phyloP scores from a whole-genome alignment of 352 stramenopile species.

The Phytophthora hybrid region DNA sequence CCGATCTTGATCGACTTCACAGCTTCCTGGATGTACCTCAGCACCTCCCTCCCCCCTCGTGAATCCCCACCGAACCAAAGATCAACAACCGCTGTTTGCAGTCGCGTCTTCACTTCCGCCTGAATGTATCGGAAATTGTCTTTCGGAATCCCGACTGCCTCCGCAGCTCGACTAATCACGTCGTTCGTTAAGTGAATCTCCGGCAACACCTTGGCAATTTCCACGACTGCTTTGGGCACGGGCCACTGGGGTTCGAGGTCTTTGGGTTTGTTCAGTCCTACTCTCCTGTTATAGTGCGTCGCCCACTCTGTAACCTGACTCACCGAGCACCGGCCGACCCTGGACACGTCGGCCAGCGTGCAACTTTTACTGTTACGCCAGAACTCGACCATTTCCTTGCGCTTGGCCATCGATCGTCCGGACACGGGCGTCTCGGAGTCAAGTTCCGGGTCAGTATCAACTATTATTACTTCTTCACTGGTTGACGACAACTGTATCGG shows the following conservation, averaged over 20 bases:
- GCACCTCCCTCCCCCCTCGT: conserved; percentile 7
- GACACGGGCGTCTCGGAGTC: not conserved
- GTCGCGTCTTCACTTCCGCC: not conserved
- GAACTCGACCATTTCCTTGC: not conserved
- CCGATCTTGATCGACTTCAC: conserved; percentile 20
- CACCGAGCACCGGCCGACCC: not conserved
- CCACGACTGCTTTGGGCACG: not conserved
- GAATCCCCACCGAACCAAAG: conserved; percentile 13
- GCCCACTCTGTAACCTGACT: not conserved
- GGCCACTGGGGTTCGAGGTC: no score
- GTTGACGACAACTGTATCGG: not conserved
- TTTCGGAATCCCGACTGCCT: not conserved
- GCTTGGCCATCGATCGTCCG: not conserved
- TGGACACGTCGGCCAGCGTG: not conserved
- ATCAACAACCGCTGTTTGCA: conserved; percentile 6
- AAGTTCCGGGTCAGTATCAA: no score
- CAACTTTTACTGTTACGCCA: not conserved
- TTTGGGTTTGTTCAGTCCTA: not conserved
- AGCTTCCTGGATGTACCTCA: conserved; percentile 14
- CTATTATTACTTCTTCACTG: no score
- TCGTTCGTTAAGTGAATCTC: not conserved
- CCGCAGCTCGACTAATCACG: not conserved
- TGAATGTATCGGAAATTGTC: not conserved
- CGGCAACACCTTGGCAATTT: not conserved
- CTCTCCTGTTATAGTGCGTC: not conserved